Evolutionary conservation across 1,139 yeast species (phyloP), one percentile per base, ranked within the genome.

Genomic region (Kodamaea arcana): DNA sequence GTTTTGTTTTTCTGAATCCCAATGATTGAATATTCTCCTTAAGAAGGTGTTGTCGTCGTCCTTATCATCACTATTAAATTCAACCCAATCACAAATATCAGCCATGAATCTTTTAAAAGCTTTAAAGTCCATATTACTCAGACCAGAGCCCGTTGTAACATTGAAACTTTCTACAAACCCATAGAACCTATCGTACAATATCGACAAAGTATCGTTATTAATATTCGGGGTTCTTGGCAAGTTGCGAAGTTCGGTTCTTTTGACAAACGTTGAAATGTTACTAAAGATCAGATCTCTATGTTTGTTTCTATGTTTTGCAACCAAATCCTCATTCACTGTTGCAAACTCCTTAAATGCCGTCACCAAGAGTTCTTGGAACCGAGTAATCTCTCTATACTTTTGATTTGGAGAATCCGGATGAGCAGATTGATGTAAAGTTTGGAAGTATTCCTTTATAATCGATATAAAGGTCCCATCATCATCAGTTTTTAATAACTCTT

Each of bases 401-500:
- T 75, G 75, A 51, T 83, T 80, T 5, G 75, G 60, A 0, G 94
- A 73, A 32, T 75, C 74, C 6, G 94, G 94, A 50, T 83, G 87
- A 0, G 90, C 90, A 13, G 87, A 75, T 39, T 84, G 83, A 49
- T 85, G 95, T 24, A 94, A 68, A 0, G 83, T 75, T 23, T 76
- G 71, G 53, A 94, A 92, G 58, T 84, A 94, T 25, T 80, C 78
- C 51, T 92, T 92, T 42, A 94, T 72, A 18, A 90, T 77, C 5
- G 86, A 83, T 30, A 94, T 85, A 46, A 94, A 88, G 44, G 83
- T 78, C 3, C 98, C 97, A 54, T 94, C 98, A 59, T 94, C 99
- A 44, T 80, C 86, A 7, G 90, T 80, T 40, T 75, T 69, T 32
- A 94, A 59, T 15, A 94, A 65, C 42, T 78, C 83, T 44, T 88